Evolutionary conservation across 225 moss, liverwort and hornwort species (phyloP).

Genomic region (Ulota crispa): DNA sequence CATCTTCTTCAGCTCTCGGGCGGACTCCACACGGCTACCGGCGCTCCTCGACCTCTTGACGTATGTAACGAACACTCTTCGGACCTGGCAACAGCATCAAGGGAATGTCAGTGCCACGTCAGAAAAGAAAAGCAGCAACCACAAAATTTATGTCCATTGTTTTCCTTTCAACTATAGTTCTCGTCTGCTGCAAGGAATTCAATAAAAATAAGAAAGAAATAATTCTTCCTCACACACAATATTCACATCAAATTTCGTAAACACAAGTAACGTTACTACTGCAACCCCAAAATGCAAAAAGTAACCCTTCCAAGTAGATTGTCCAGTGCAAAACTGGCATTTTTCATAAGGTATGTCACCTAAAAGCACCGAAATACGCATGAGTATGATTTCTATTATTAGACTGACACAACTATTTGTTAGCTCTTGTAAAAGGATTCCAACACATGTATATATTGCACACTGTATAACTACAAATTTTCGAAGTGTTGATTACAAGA

Average conservation of each 20-base stretch:
- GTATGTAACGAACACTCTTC: constrained; percentile 77
- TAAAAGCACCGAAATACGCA: neutral
- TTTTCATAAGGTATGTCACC: neutral
- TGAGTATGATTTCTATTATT: neutral
- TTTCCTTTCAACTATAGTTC: neutral
- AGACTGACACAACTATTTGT: neutral
- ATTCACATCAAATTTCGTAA: neutral
- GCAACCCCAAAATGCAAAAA: neutral
- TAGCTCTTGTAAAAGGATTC: neutral
- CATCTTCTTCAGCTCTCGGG: constrained; percentile 97
- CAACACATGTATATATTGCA: neutral
- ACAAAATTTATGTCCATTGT: neutral
- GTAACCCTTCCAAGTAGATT: neutral
- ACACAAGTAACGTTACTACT: neutral
- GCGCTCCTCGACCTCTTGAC: constrained; percentile 85
- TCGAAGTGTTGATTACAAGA: neutral
- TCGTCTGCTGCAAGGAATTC: neutral
- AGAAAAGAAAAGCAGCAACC: neutral
- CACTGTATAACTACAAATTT: neutral
- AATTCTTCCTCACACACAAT: neutral
- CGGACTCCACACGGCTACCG: constrained; percentile 87
- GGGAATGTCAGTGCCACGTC: neutral
- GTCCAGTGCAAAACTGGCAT: neutral
- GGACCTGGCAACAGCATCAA: constrained; percentile 55
- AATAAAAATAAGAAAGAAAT: neutral